Evolutionary conservation across 75 land plant genomes (phyloP).

Genomic region (Gnetum montanum): DNA sequence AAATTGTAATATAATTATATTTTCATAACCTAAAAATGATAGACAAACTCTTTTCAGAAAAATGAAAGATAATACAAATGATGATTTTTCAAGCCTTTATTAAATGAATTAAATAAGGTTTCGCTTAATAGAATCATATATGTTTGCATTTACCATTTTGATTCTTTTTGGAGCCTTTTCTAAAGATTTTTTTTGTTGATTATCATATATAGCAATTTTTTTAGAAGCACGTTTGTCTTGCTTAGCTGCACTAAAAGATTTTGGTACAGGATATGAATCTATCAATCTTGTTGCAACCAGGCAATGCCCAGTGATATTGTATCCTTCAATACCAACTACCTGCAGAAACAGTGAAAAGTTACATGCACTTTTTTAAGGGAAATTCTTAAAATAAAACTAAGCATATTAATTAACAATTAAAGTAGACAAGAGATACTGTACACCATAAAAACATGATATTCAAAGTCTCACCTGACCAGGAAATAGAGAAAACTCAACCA

Average conservation of each 20-base stretch:
- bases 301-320: conserved; percentile 94
- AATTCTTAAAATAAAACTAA: not conserved
- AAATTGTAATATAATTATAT: no score
- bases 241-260: conserved; percentile 19
- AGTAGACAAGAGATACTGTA: no score
- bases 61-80: no score
- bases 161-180: conserved; percentile 8
- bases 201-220: conserved; percentile 37
- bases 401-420: not conserved
- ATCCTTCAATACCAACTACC: conserved; percentile 84
- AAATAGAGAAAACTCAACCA: conserved; percentile 68
- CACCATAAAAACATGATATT: not conserved
- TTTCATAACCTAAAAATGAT: no score
- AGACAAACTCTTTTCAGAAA: no score
- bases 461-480: conserved; percentile 73
- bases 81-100: no score
- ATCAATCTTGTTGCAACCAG: conserved; percentile 61
- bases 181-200: conserved; percentile 6
- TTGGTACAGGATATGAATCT: conserved; percentile 20
- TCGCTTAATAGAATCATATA: no score
- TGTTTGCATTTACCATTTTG: conserved; percentile 42
- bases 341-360: no score
- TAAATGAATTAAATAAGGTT: no score
- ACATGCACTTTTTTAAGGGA: no score
- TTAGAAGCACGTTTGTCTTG: conserved; percentile 44